These are phyloP conservation scores for Volvariella surrecta DNA, from an alignment of 1,284 basidiomycete genomes.

Conservation along the genomic window DNA sequence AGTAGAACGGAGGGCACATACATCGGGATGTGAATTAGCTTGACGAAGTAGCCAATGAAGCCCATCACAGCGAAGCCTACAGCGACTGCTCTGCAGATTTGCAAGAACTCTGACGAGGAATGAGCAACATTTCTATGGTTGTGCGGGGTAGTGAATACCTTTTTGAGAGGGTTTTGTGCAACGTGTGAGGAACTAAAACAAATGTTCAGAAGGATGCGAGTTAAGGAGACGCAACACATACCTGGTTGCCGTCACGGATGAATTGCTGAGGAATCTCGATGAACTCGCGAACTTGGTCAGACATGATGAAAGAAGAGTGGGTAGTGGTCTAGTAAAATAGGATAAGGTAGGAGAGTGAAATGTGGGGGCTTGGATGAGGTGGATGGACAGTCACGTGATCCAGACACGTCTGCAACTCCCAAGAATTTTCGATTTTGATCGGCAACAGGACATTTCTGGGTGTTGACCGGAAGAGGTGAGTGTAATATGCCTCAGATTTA, in stretches of 20 bases:
- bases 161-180: constrained; percentile 97
- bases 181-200: constrained; percentile 82
- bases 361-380: constrained; percentile 18
- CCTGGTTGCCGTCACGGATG: constrained; percentile 89
- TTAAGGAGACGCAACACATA: constrained; percentile 27
- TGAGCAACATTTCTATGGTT: constrained; percentile 1
- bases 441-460: neutral
- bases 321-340: constrained; percentile 9
- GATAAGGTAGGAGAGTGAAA: constrained; percentile 11
- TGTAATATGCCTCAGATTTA: too few relatives aligned
- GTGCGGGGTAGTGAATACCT: constrained; percentile 32
- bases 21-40: constrained; percentile 95
- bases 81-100: constrained; percentile 90
- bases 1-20: constrained; percentile 36
- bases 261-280: constrained; percentile 90
- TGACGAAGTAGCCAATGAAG: constrained; percentile 95
- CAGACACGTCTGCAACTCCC: constrained; percentile 8
- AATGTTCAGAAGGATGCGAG: neutral
- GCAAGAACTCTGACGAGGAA: constrained; percentile 68
- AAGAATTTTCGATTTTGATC: neutral
- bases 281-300: constrained; percentile 88
- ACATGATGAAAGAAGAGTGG: constrained; percentile 44
- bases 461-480: too few relatives aligned
- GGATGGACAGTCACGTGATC: constrained; percentile 7
- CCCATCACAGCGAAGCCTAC: constrained; percentile 97